Conservation (phyloP, 176 grass and related monocot species). For the Pontederia paniculata region DNA sequence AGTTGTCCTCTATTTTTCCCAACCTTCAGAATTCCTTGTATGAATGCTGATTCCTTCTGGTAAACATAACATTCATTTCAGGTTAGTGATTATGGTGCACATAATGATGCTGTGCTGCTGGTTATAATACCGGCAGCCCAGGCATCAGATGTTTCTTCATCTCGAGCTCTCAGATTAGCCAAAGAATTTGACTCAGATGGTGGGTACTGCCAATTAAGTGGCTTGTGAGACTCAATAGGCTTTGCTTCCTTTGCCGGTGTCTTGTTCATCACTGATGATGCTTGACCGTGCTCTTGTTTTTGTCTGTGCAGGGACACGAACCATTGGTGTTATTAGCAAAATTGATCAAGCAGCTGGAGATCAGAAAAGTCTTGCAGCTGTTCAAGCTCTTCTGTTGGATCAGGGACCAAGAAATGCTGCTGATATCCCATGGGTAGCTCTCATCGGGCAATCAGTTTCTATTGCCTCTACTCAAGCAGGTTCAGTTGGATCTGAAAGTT, state of each 20-base stretch:
- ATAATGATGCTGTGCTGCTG: slow-evolving; percentile 88
- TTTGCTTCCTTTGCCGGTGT: not conserved
- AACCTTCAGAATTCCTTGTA: not conserved
- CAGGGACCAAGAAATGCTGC: slow-evolving; percentile 59
- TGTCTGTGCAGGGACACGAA: slow-evolving; percentile 72
- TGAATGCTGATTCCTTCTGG: not conserved
- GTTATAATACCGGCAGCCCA: slow-evolving; percentile 90
- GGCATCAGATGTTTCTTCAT: slow-evolving; percentile 82
- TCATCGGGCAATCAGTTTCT: slow-evolving; percentile 52
- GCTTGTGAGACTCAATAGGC: not conserved
- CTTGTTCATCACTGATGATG: slow-evolving; percentile 6
- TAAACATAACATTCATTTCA: slow-evolving; percentile 18
- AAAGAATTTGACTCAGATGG: slow-evolving; percentile 93
- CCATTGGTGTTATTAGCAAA: slow-evolving; percentile 90
- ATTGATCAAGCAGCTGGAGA: slow-evolving; percentile 65
- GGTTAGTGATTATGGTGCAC: slow-evolving; percentile 73
- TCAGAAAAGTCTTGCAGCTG: slow-evolving; percentile 55
- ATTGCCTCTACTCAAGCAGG: slow-evolving; percentile 44
- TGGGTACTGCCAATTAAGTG: slow-evolving; percentile 28
- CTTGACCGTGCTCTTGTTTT: slow-evolving; percentile 21
- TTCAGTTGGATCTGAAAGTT: slow-evolving; percentile 39
- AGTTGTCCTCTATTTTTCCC: slow-evolving; percentile 16
- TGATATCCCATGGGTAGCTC: slow-evolving; percentile 61
- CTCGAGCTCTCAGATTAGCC: slow-evolving; percentile 67
- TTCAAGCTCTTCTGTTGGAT: slow-evolving; percentile 43